Conservation (phyloP, 306 rosid genomes). For the Sindora glabra region DNA sequence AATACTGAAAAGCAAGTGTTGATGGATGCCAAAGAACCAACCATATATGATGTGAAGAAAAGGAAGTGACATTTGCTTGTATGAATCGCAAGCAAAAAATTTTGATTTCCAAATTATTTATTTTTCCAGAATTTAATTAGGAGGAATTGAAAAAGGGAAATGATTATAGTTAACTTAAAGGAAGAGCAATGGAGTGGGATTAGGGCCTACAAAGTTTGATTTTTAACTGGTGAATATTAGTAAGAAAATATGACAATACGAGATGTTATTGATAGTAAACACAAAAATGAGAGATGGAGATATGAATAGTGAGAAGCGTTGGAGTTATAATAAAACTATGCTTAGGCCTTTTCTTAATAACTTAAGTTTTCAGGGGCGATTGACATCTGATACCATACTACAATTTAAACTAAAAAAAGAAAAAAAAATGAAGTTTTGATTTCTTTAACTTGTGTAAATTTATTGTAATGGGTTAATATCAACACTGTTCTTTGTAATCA, state of each 20-base stretch:
- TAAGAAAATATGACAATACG: conserved; percentile 6
- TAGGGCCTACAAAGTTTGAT: conserved; percentile 50
- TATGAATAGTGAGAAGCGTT: too few species aligned
- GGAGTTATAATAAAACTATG: too few species aligned
- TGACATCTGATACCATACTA: too few species aligned
- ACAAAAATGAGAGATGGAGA: too few species aligned
- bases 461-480: too few species aligned
- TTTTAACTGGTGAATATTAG: conserved; percentile 24
- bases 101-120: conserved; percentile 55
- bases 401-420: too few species aligned
- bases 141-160: conserved; percentile 39
- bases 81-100: conserved; percentile 90
- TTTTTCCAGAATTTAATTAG: conserved; percentile 33
- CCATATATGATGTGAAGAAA: conserved; percentile 66
- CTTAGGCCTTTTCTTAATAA: too few species aligned
- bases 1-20: conserved; percentile 15
- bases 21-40: conserved; percentile 75
- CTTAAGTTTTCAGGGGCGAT: too few species aligned
- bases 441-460: too few species aligned
- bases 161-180: conserved; percentile 85
- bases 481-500: too few species aligned
- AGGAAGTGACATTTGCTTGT: conserved; percentile 79
- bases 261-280: conserved; percentile 44
- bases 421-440: too few species aligned
- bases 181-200: conserved; percentile 68